These are phyloP conservation scores for Diplocarpon rosae DNA, from an alignment of 2,329 filamentous ascomycete species.

Conservation along the genomic window DNA sequence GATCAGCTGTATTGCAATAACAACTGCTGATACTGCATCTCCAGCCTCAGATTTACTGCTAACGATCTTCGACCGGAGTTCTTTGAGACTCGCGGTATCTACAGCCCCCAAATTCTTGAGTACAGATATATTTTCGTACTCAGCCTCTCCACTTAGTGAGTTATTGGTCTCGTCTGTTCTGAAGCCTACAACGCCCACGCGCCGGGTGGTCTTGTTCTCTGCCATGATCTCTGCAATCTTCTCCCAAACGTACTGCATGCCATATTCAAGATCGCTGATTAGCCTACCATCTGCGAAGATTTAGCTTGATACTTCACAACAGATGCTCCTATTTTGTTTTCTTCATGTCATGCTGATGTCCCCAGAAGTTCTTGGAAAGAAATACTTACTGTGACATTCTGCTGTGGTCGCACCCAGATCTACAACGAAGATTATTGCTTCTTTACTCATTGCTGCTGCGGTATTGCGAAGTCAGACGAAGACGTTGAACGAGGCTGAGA, in stretches of 20 bases:
- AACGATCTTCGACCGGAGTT: slow-evolving; percentile 51
- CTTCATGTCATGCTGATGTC: neutral
- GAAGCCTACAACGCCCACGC: slow-evolving; percentile 70
- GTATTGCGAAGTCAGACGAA: slow-evolving; percentile 9
- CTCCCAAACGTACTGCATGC: slow-evolving; percentile 90
- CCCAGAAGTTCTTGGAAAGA: neutral
- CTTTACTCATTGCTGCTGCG: slow-evolving; percentile 63
- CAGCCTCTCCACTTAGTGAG: slow-evolving; percentile 47
- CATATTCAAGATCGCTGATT: slow-evolving; percentile 78
- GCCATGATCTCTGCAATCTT: slow-evolving; percentile 67
- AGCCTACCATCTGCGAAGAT: slow-evolving; percentile 44
- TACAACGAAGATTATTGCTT: slow-evolving; percentile 84
- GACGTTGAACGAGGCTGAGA: neutral
- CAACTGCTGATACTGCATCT: slow-evolving; percentile 79
- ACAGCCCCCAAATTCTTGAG: slow-evolving; percentile 55
- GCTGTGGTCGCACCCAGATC: slow-evolving; percentile 84
- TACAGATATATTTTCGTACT: slow-evolving; percentile 74
- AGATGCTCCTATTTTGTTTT: too few relatives aligned
- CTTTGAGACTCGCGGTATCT: slow-evolving; percentile 56
- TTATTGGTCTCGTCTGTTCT: slow-evolving; percentile 71
- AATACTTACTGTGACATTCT: slow-evolving; percentile 38
- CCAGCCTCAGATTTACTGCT: slow-evolving; percentile 59
- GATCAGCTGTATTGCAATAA: slow-evolving; percentile 83
- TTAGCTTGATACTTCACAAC: neutral
- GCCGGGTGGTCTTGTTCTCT: slow-evolving; percentile 58